Evolutionary conservation across 2,329 filamentous ascomycete species (phyloP).

Genomic region (Cadophora sp.): DNA sequence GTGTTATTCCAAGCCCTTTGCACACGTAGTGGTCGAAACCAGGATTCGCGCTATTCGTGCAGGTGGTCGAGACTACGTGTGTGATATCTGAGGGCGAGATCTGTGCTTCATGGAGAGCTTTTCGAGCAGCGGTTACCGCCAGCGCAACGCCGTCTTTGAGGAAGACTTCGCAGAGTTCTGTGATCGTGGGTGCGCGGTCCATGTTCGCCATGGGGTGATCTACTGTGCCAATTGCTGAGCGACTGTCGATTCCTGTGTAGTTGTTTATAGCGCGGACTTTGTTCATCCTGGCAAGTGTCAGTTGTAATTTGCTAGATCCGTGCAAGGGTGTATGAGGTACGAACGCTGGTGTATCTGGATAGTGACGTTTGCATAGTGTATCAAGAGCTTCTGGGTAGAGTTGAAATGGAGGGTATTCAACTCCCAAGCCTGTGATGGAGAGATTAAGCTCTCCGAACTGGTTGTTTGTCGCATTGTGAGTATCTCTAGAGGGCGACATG

Average conservation of each 20-base stretch:
- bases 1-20: conserved; percentile 62
- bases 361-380: conserved; percentile 60
- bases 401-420: conserved; percentile 64
- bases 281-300: conserved; percentile 55
- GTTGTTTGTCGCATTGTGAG: conserved; percentile 30
- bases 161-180: conserved; percentile 61
- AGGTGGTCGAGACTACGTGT: conserved; percentile 71
- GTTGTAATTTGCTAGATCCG: not conserved
- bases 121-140: conserved; percentile 59
- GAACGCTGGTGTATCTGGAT: conserved; percentile 65
- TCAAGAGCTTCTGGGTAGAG: conserved; percentile 59
- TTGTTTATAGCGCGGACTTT: conserved; percentile 69
- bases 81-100: conserved; percentile 62
- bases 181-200: conserved; percentile 58
- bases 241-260: conserved; percentile 68
- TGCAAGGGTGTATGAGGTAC: conserved; percentile 38
- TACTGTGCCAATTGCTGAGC: conserved; percentile 66
- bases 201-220: conserved; percentile 68
- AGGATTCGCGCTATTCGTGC: conserved; percentile 73
- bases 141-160: conserved; percentile 63
- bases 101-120: conserved; percentile 61
- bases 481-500: conserved; percentile 27
- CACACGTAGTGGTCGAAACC: conserved; percentile 72
- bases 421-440: conserved; percentile 64
- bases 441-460: conserved; percentile 59